Conservation (phyloP, 2,329 filamentous ascomycete genomes). For the Calonectria henricotiae region DNA sequence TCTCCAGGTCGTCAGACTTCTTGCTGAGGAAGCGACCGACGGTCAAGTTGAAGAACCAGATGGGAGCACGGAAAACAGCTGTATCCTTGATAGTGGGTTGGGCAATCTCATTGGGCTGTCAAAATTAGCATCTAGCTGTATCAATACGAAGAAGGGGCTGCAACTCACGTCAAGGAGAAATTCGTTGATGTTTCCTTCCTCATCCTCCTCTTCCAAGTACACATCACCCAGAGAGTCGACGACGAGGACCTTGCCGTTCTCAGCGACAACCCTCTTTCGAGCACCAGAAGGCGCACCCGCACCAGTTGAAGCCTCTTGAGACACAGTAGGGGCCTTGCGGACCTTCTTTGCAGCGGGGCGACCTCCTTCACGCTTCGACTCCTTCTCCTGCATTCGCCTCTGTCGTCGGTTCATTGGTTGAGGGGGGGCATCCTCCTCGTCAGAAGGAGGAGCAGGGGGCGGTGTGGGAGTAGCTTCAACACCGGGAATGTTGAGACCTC, state of each 20-base stretch:
- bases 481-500: slow-evolving; percentile 81
- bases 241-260: slow-evolving; percentile 95
- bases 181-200: slow-evolving; percentile 87
- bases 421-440: slow-evolving; percentile 67
- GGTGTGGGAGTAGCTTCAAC: slow-evolving; percentile 67
- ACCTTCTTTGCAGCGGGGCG: slow-evolving; percentile 69
- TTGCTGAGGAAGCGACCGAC: slow-evolving; percentile 67
- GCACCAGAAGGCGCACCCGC: slow-evolving; percentile 74
- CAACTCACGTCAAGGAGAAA: slow-evolving; percentile 88
- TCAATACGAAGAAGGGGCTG: not conserved
- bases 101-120: slow-evolving; percentile 83
- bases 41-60: slow-evolving; percentile 78
- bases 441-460: slow-evolving; percentile 64
- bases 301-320: slow-evolving; percentile 69
- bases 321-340: slow-evolving; percentile 57
- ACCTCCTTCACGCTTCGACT: slow-evolving; percentile 79
- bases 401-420: slow-evolving; percentile 85
- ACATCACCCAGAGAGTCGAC: slow-evolving; percentile 95
- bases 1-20: slow-evolving; percentile 57
- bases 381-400: slow-evolving; percentile 90
- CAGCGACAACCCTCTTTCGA: slow-evolving; percentile 89
- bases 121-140: slow-evolving; percentile 46
- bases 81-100: slow-evolving; percentile 87
- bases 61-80: slow-evolving; percentile 83
- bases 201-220: slow-evolving; percentile 92